Conservation (phyloP, 1,284 basidiomycete genomes). For the Ceratorhiza oryzae-sativae region DNA sequence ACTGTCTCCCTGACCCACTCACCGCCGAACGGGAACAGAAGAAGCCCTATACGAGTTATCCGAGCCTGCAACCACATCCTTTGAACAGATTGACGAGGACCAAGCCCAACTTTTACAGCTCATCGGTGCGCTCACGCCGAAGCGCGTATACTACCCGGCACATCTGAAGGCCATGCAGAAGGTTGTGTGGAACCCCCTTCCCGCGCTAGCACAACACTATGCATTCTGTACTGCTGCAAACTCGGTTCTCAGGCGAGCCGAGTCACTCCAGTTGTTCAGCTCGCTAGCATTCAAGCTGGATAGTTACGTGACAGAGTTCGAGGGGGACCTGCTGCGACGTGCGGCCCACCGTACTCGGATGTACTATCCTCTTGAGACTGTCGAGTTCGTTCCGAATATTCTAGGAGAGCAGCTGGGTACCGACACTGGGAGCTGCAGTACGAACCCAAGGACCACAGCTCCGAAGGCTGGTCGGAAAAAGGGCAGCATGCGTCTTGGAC, state of each 20-base stretch:
- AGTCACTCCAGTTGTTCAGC: constrained; percentile 3
- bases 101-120: constrained; percentile 50
- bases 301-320: not conserved
- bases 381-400: not conserved
- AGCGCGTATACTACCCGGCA: constrained; percentile 53
- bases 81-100: constrained; percentile 49
- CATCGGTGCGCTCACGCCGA: constrained; percentile 53
- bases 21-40: constrained; percentile 57
- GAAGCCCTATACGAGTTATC: constrained; percentile 55
- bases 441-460: not conserved
- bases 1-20: constrained; percentile 57
- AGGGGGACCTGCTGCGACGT: not conserved
- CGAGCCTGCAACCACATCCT: constrained; percentile 54
- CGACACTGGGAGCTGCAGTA: not conserved
- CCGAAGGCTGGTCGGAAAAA: not conserved
- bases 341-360: not conserved
- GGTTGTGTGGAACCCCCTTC: constrained; percentile 50
- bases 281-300: not conserved
- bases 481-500: constrained; percentile 5
- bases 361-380: constrained; percentile 3
- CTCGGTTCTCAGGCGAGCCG: not conserved
- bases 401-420: not conserved
- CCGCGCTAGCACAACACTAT: constrained; percentile 51
- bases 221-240: constrained; percentile 44
- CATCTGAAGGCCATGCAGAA: constrained; percentile 54